These are phyloP conservation scores for Cornus suecica DNA, from an alignment of 148 eudicot species.

Conservation along the genomic window DNA sequence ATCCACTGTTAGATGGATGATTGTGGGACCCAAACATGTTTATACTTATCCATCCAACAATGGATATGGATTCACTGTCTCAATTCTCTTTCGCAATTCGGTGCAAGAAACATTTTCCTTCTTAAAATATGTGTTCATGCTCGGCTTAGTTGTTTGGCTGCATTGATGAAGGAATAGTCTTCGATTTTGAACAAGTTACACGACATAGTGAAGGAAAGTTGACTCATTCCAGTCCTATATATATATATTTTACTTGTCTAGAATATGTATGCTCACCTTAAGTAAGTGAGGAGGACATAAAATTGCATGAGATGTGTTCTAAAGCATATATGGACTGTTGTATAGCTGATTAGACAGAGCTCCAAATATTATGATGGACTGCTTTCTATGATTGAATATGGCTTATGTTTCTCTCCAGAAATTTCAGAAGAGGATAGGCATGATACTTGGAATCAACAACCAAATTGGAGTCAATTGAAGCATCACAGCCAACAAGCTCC, in stretches of 20 bases:
- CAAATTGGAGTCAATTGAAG: conserved; percentile 41
- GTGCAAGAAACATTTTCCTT: too few relatives aligned
- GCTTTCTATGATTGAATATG: neutral
- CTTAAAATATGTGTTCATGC: neutral
- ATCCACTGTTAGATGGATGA: too few relatives aligned
- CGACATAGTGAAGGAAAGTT: neutral
- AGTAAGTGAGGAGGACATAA: neutral
- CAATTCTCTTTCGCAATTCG: too few relatives aligned
- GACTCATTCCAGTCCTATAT: neutral
- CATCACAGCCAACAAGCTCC: conserved; percentile 34
- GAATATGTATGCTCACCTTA: neutral
- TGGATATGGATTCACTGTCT: too few relatives aligned
- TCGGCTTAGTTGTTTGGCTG: neutral
- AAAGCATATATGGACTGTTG: neutral
- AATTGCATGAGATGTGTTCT: neutral
- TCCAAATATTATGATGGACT: neutral
- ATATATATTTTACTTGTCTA: neutral
- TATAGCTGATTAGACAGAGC: neutral
- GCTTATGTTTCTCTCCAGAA: conserved; percentile 39
- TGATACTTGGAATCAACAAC: conserved; percentile 47
- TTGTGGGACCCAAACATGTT: too few relatives aligned
- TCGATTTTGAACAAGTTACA: neutral
- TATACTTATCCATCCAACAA: too few relatives aligned
- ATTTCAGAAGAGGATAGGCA: conserved; percentile 41
- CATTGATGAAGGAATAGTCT: neutral